These are phyloP conservation scores for Hibiscus syriacus DNA, from an alignment of 345 rosid species.

Conservation along the genomic window DNA sequence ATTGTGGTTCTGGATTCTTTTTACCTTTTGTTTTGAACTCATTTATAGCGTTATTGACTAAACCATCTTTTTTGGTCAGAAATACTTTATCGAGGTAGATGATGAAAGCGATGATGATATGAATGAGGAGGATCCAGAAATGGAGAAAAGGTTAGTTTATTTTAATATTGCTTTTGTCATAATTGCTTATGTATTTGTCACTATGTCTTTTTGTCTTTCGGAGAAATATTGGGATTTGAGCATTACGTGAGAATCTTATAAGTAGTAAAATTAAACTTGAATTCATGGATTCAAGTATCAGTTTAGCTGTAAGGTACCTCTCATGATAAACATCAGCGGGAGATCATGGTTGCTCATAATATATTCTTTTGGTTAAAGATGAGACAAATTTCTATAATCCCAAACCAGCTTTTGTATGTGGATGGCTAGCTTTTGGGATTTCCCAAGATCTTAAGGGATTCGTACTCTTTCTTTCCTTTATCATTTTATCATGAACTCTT, in stretches of 20 bases:
- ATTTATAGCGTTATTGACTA: not conserved
- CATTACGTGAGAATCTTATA: not conserved
- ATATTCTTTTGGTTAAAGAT: not conserved
- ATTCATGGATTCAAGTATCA: not conserved
- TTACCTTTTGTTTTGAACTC: not conserved
- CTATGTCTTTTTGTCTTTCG: not conserved
- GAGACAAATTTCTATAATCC: not conserved
- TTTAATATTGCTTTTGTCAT: not conserved
- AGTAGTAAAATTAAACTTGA: not conserved
- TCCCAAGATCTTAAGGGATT: not conserved
- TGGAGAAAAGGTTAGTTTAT: slow-evolving; percentile 41
- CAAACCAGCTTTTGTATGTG: not conserved
- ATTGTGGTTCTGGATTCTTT: not conserved
- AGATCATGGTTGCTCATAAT: not conserved
- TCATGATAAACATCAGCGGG: not conserved
- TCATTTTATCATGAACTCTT: not conserved
- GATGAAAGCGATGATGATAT: slow-evolving; percentile 44
- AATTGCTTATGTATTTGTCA: not conserved
- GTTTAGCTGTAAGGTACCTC: not conserved
- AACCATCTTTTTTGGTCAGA: slow-evolving; percentile 29
- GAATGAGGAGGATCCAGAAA: slow-evolving; percentile 25
- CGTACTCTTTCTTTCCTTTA: not conserved
- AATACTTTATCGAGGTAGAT: slow-evolving; percentile 73
- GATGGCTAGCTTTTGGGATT: not conserved
- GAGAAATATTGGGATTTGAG: not conserved